Conservation (phyloP, 129 eudicot genomes). For the Flaveria ramosissima region DNA sequence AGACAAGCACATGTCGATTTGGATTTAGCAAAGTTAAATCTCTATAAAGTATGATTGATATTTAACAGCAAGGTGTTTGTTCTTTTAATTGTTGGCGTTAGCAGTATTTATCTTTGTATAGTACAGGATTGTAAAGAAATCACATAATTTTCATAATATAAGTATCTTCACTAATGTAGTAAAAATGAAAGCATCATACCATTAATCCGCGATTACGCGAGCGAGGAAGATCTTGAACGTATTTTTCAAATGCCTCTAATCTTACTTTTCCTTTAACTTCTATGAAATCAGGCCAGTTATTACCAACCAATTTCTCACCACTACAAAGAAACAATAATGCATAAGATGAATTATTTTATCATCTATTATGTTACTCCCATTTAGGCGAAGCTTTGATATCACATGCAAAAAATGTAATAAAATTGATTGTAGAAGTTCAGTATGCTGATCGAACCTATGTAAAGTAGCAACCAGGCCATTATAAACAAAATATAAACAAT, state of each 20-base stretch:
- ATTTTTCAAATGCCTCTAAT: constrained; percentile 75
- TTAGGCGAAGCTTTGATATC: constrained; percentile 13
- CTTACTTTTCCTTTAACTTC: constrained; percentile 85
- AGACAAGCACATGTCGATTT: not conserved
- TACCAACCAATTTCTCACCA: constrained; percentile 70
- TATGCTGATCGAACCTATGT: constrained; percentile 7
- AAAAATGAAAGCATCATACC: constrained; percentile 48
- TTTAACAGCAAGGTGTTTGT: not conserved
- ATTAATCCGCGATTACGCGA: constrained; percentile 77
- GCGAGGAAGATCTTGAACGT: constrained; percentile 82
- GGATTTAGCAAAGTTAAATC: not conserved
- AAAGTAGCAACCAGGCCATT: constrained; percentile 8
- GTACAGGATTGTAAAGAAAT: not conserved
- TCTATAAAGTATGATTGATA: not conserved
- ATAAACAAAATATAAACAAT: not conserved
- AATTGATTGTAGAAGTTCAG: constrained; percentile 11
- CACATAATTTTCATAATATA: constrained; percentile 5
- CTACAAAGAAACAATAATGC: constrained; percentile 54
- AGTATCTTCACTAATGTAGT: constrained; percentile 14
- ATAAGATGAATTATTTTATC: constrained; percentile 28
- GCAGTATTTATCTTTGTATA: not conserved
- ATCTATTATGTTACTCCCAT: constrained; percentile 13
- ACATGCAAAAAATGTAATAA: constrained; percentile 16
- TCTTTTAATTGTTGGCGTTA: constrained; percentile 19
- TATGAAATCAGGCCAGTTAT: constrained; percentile 62